Percentiles rank a stretch among this genome's conserved stretches.
phyloP scores from a whole-genome alignment of 106 monocot species.

The Acanthochlamys bracteata region DNA sequence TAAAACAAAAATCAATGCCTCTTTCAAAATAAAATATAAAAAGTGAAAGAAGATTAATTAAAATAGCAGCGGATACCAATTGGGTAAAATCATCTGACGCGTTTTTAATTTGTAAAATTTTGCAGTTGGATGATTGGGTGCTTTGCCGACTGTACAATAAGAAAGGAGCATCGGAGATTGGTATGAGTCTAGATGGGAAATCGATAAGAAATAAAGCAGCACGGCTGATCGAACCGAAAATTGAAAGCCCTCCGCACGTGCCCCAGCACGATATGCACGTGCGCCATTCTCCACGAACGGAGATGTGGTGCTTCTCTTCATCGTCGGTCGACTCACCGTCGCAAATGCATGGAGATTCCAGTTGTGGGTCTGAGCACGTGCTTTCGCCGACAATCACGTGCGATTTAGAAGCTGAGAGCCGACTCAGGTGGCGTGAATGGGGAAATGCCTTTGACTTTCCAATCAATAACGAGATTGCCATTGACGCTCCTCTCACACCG shows the following conservation, averaged over 20 bases:
- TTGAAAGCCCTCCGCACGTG: slow-evolving; percentile 7
- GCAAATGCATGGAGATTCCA: slow-evolving; percentile 31
- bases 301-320: slow-evolving; percentile 29
- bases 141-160: slow-evolving; percentile 82
- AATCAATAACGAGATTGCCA: slow-evolving; percentile 2
- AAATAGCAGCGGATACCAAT: no score
- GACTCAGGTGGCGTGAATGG: slow-evolving; percentile 15
- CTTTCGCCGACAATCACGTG: slow-evolving; percentile 35
- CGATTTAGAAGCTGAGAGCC: slow-evolving; percentile 48
- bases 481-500: slow-evolving; percentile 3
- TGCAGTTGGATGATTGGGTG: slow-evolving; percentile 87
- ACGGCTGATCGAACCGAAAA: slow-evolving; percentile 4
- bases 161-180: slow-evolving; percentile 39
- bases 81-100: no score
- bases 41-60: no score
- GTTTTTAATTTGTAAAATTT: not conserved
- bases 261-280: not conserved
- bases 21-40: no score
- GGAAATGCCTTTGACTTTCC: slow-evolving; percentile 1
- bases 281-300: slow-evolving; percentile 3
- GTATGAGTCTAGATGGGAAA: not conserved
- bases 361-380: slow-evolving; percentile 53
- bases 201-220: not conserved
- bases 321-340: slow-evolving; percentile 16
- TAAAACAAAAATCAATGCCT: no score